phyloP scores from a whole-genome alignment of 2,329 filamentous ascomycete genomes.

The Aureobasidium sp. region DNA sequence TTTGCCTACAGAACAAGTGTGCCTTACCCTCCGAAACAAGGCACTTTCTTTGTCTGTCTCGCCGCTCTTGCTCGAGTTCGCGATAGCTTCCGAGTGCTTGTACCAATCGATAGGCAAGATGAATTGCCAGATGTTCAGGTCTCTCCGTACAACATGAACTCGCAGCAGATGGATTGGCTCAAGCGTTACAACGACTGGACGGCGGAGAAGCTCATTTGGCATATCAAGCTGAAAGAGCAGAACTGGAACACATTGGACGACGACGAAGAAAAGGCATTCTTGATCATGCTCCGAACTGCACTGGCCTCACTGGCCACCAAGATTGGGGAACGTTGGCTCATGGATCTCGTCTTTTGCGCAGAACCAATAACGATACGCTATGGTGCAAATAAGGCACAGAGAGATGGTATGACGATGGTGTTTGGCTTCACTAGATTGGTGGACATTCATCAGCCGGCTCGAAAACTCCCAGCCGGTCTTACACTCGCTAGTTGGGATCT shows the following conservation, averaged over 20 bases:
- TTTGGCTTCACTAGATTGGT: constrained; percentile 40
- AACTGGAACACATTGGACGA: constrained; percentile 18
- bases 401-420: constrained; percentile 29
- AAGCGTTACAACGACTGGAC: constrained; percentile 27
- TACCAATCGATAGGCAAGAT: constrained; percentile 32
- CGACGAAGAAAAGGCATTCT: constrained; percentile 30
- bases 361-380: constrained; percentile 31
- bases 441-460: constrained; percentile 32
- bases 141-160: constrained; percentile 23
- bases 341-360: constrained; percentile 36
- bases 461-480: constrained; percentile 17
- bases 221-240: constrained; percentile 14
- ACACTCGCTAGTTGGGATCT: constrained; percentile 25
- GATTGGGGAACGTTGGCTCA: constrained; percentile 34
- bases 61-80: constrained; percentile 26
- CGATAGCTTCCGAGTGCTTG: constrained; percentile 36
- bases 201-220: constrained; percentile 20
- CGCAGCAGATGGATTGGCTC: constrained; percentile 27
- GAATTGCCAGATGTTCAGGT: constrained; percentile 39
- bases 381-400: constrained; percentile 16
- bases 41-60: constrained; percentile 33
- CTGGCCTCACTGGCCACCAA: constrained; percentile 25
- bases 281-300: constrained; percentile 26
- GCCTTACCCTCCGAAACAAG: constrained; percentile 30
- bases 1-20: constrained; percentile 43